Base-by-base conservation (phyloP, 2,329 filamentous ascomycete species). In the Colletotrichum karsti region DNA sequence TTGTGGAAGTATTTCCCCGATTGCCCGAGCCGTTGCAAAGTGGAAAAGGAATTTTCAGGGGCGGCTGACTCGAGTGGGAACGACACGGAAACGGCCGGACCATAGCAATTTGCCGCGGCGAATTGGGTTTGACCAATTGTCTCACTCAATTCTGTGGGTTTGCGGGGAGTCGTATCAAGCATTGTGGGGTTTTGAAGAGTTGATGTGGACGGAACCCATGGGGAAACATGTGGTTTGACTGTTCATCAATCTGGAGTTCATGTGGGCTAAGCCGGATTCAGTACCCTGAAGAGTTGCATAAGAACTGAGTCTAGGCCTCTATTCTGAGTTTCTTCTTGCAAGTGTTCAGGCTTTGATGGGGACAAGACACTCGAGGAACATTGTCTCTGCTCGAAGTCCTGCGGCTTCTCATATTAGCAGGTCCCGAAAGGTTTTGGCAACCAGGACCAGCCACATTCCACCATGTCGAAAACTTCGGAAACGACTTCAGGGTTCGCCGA, bases 1-100 rank as follows among this genome's bases (percentile, higher is more conserved):
- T 44, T 41, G 10, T 22, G 13, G 9, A 48, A 22, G 20, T 39
- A 65, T 20, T 65, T 65, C 62, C 41, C 62, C 62, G 61, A 57
- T 41, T 15, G 18, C 24, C 37, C 61, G 44, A 53, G 44, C 15
- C 22, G n/a, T 33, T 51, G 39, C 30, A 37, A 5, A n/a, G n/a
- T 18, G 22, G 28, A 30, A 2, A 5, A 30, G 0, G 18, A 7
- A 26, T 37, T 35, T 26, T n/a, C 22, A 48, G 48, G 42, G 22
- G 20, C 28, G n/a, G 55, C 18, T 58, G 55, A 58, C 55, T 58
- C 41, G 55, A 10, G n/a, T n/a, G n/a, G n/a, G n/a, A n/a, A n/a
- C n/a, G n/a, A n/a, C n/a, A 13, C 15, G 26, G n/a, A 39, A 55
- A 9, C 22, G 26, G 15, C 35, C 24, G 48, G 37, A 12, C 2